A percentile compares a stretch with the other conserved stretches of the same genome.
Conservation (phyloP, 805 yeast genomes). For the Pichia nanzhaoensis region DNA sequence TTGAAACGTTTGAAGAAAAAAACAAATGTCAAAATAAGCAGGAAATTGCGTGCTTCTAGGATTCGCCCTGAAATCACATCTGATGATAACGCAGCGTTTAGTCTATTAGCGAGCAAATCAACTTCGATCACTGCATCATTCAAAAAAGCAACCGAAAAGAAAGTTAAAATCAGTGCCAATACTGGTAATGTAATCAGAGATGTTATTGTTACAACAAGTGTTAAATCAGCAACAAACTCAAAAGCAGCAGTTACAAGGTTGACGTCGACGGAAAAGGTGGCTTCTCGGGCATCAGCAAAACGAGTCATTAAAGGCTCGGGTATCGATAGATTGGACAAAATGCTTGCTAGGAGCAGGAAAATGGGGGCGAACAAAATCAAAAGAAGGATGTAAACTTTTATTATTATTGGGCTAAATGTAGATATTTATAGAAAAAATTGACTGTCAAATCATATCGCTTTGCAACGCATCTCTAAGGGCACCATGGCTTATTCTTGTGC, state of each 20-base stretch:
- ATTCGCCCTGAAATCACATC: slow-evolving; percentile 5
- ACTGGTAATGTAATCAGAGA: slow-evolving; percentile 24
- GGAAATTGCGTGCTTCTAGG: slow-evolving; percentile 44
- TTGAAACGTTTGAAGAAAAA: slow-evolving; percentile 28
- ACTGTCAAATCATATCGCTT: slow-evolving; percentile 14
- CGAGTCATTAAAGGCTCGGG: slow-evolving; percentile 9
- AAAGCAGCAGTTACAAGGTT: slow-evolving; percentile 27
- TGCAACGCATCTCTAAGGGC: slow-evolving; percentile 42
- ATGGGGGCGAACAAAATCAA: slow-evolving; percentile 11
- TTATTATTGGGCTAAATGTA: not conserved
- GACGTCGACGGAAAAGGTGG: slow-evolving; percentile 9
- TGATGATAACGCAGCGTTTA: slow-evolving; percentile 16
- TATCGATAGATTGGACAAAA: slow-evolving; percentile 13
- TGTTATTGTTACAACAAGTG: slow-evolving; percentile 26
- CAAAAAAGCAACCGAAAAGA: slow-evolving; percentile 14
- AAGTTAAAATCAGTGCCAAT: slow-evolving; percentile 17
- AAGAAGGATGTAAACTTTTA: not conserved
- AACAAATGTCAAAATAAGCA: slow-evolving; percentile 43
- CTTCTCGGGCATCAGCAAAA: slow-evolving; percentile 2
- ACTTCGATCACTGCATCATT: slow-evolving; percentile 28
- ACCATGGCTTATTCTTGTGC: slow-evolving; percentile 39
- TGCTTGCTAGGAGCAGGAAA: slow-evolving; percentile 14
- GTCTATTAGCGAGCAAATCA: slow-evolving; percentile 21
- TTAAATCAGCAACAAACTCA: slow-evolving; percentile 20
- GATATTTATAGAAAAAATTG: not conserved